Evolutionary conservation across 176 grass and related monocot species (phyloP), one percentile per base, ranked within the genome.

Genomic region (Juncus inflexus): DNA sequence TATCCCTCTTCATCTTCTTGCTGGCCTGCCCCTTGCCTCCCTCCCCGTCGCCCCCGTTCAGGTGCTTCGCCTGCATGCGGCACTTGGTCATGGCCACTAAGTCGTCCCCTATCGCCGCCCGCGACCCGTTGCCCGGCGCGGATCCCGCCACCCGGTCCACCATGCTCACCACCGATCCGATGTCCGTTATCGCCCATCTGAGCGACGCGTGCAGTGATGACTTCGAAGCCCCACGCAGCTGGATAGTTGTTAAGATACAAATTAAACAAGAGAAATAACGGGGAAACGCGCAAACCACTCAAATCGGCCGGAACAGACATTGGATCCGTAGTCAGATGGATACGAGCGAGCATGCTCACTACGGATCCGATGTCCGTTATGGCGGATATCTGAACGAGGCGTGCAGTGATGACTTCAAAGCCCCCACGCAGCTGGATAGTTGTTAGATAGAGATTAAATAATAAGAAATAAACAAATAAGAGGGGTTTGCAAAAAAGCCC

Each of bases 1-100:
- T 99, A 72, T 99, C 89, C 57, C 94, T 82, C 67, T 99, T 99
- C 77, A 99, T 99, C 86, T 99, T 99, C 80, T 99, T 99, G 19
- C 19, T 12, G 88, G 76, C 61, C 88, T 68, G 68, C 7, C 15
- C 40, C 42, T n/a, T n/a, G n/a, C n/a, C n/a, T n/a, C n/a, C n/a
- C n/a, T n/a, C n/a, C n/a, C n/a, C n/a, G n/a, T n/a, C n/a, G n/a
- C n/a, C n/a, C n/a, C n/a, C n/a, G n/a, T n/a, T n/a, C n/a, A n/a
- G n/a, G n/a, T 89, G 91, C 77, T 89, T 92, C 53, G 88, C 94
- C 88, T 99, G 94, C 49, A 99, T 71, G 37, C 94, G 84, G 35
- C 94, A 99, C 80, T 92, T 99, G 35, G 88, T 99, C 94, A 99
- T 99, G 37, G 94, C 94, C 56, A 99, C 94, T 67, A 99, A 76